Evolutionary conservation across 495 filamentous ascomycete species (phyloP).

Genomic region (Aspergillus sclerotioniger): DNA sequence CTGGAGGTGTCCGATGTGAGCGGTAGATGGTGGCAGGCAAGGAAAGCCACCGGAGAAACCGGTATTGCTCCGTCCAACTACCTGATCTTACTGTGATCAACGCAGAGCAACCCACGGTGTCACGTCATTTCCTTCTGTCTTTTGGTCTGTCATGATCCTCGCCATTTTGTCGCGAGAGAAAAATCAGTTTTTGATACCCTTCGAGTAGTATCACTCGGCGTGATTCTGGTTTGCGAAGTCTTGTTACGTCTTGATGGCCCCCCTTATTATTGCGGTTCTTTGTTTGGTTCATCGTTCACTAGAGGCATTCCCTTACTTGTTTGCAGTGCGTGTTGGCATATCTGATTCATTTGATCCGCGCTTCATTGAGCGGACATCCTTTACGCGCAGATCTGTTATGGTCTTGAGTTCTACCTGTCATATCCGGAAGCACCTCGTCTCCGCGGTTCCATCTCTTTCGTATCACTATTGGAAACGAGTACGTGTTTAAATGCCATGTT

Average conservation of each 20-base stretch:
- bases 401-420: neutral
- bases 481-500: neutral
- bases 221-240: constrained; percentile 37
- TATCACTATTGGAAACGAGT: neutral
- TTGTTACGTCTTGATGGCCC: constrained; percentile 48
- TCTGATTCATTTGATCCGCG: neutral
- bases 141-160: constrained; percentile 27
- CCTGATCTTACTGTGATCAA: constrained; percentile 82
- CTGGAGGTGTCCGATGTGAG: constrained; percentile 96
- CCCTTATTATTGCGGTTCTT: constrained; percentile 21
- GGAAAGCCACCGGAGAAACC: constrained; percentile 91
- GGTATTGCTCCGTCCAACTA: constrained; percentile 98
- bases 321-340: constrained; percentile 4
- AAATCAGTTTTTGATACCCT: constrained; percentile 48
- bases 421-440: neutral
- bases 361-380: neutral
- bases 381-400: neutral
- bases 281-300: constrained; percentile 19
- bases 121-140: constrained; percentile 24
- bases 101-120: constrained; percentile 19
- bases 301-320: constrained; percentile 11
- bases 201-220: constrained; percentile 42
- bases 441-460: neutral
- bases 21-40: constrained; percentile 97
- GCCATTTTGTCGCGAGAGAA: constrained; percentile 29